Percentiles rank a stretch among this genome's conserved stretches.
These are phyloP conservation scores for Cryptosporidium meleagridis DNA, from an alignment of 169 alveolate genomes.

Conservation along the genomic window DNA sequence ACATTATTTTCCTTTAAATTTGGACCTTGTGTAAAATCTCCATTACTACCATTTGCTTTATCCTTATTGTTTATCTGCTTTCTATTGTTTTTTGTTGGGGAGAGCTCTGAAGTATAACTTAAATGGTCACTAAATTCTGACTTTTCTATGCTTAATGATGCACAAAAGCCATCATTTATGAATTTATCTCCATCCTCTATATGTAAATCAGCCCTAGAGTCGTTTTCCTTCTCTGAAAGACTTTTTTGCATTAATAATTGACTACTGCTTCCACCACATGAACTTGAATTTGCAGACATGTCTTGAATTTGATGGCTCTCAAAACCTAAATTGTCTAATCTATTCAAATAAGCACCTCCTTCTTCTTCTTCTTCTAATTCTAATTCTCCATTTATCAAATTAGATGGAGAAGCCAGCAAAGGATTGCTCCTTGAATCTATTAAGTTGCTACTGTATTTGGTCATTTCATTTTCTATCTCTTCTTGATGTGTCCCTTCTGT, in stretches of 20 bases:
- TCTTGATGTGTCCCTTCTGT: not conserved
- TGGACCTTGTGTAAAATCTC: not conserved
- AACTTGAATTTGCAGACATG: slow-evolving; percentile 2
- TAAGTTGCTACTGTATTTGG: not conserved
- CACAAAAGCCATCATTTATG: not conserved
- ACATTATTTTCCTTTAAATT: not conserved
- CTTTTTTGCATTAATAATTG: not conserved
- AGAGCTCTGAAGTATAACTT: slow-evolving; percentile 10
- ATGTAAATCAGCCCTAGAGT: not conserved
- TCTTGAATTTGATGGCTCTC: not conserved
- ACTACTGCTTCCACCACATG: not conserved
- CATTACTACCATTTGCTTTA: not conserved
- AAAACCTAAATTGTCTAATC: not conserved
- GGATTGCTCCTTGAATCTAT: not conserved
- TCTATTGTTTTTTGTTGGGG: slow-evolving; percentile 58
- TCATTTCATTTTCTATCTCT: not conserved
- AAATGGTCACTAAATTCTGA: not conserved
- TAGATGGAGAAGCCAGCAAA: not conserved
- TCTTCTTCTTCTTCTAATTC: not conserved
- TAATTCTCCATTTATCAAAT: no score
- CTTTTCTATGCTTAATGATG: not conserved
- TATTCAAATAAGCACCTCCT: not conserved
- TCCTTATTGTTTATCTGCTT: not conserved
- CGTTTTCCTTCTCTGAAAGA: not conserved
- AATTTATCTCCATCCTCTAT: not conserved